Base-by-base conservation (phyloP, 352 stramenopile genomes). In the Saprolegnia diclina region DNA sequence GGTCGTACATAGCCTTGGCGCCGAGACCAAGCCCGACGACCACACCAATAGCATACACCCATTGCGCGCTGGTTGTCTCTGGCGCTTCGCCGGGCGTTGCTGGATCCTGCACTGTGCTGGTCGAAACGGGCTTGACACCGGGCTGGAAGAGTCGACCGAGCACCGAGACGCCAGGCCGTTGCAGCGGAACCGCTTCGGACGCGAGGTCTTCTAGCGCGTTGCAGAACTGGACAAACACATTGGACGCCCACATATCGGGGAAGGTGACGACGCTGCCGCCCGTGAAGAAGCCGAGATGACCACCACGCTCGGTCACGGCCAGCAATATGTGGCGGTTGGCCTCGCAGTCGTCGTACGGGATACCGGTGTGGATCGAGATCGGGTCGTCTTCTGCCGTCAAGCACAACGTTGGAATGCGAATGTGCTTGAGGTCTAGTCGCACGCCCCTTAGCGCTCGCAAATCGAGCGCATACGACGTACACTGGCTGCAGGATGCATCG, bases 221-320 rank as follows among this genome's bases (percentile, higher is more conserved):
- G 52, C 50, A 64, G 52, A 64, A 70, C 26, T 70, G 32, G 11
- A 35, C 63, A 5, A 70, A 24, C 2, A 64, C 63, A 16, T 61
- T 48, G 38, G 32, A 22, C 18, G 54, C 44, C 63, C 63, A 70
- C 52, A 62, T 70, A 19, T 71, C 53, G 5, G 63, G 18, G 5
- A 42, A 24, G 5, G 19, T 13, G n/a, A 54, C 10, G 10, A 66
- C n/a, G 42, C n/a, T 55, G 44, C 50, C 50, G 59, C 78, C 56
- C 68, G 88, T 77, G 64, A 87, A 91, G 63, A 90, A 92, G 0
- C 72, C 81, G 54, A 92, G 74, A 70, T 90, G 85, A 21, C 82
- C 82, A 40, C 85, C 82, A 5, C 59, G 73, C 24, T 84, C 80
- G 32, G 85, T 92, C 37, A 80, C 76, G 38, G 74, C 85, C 45